Conservation (phyloP, 129 eudicot genomes). For the Flaveria linearis region DNA sequence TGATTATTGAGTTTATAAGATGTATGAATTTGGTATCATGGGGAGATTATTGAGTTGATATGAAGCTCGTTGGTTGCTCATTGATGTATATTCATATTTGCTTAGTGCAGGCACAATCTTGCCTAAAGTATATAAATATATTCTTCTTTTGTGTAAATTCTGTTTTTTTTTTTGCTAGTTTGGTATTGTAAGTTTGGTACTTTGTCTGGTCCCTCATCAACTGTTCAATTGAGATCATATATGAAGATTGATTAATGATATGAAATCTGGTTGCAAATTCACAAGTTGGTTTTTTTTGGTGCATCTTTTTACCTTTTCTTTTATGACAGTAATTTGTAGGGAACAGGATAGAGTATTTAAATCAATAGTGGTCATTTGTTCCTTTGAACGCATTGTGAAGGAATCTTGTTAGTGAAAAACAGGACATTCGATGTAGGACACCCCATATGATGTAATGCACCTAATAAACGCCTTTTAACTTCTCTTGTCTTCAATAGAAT, state of each 20-base stretch:
- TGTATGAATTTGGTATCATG: not conserved
- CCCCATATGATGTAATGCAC: not conserved
- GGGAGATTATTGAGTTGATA: not conserved
- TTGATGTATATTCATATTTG: not conserved
- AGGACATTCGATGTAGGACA: not conserved
- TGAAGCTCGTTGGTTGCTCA: not conserved
- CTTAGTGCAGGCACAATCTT: not conserved
- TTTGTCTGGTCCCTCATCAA: not conserved
- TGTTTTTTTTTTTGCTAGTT: slow-evolving; percentile 10
- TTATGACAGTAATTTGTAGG: not conserved
- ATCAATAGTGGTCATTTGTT: slow-evolving; percentile 13
- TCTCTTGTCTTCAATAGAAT: not conserved
- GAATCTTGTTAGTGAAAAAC: slow-evolving; percentile 16
- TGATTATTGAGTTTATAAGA: not conserved
- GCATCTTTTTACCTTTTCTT: slow-evolving; percentile 25
- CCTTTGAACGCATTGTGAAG: not conserved
- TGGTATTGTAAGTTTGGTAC: not conserved
- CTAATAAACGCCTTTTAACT: not conserved
- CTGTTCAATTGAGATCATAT: slow-evolving; percentile 6
- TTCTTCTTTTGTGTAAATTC: slow-evolving; percentile 12
- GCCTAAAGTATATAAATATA: not conserved
- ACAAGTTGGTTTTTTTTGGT: slow-evolving; percentile 20
- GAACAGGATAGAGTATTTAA: not conserved
- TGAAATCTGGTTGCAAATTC: slow-evolving; percentile 16
- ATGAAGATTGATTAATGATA: not conserved